phyloP scores from a whole-genome alignment of 1,284 basidiomycete species.

The Moniliophthora roreri region DNA sequence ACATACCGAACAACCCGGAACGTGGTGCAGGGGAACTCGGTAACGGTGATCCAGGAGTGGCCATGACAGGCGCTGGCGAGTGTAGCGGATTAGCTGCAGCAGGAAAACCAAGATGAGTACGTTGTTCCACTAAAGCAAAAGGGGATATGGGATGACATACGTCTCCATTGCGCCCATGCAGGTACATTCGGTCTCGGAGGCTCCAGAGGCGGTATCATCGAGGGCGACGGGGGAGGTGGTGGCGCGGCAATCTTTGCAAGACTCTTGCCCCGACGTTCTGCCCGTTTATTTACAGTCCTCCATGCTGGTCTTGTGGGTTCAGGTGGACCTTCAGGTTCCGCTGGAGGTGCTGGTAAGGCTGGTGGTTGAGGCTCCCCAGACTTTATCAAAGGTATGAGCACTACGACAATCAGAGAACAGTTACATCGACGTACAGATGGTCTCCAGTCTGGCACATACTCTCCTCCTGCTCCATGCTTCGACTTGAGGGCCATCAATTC shows the following conservation, averaged over 20 bases:
- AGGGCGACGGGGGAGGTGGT: slow-evolving; percentile 37
- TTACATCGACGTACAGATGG: neutral
- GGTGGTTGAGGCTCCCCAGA: slow-evolving; percentile 32
- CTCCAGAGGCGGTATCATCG: slow-evolving; percentile 38
- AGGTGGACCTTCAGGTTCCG: slow-evolving; percentile 33
- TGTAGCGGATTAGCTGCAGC: neutral
- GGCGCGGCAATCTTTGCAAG: slow-evolving; percentile 41
- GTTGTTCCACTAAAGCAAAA: neutral
- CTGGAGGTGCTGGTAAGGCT: slow-evolving; percentile 20
- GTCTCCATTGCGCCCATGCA: slow-evolving; percentile 77
- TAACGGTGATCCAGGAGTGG: neutral
- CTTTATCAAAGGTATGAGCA: slow-evolving; percentile 8
- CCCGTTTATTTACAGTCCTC: slow-evolving; percentile 65
- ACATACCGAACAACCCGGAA: slow-evolving; percentile 1
- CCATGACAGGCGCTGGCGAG: neutral
- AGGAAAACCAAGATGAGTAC: neutral
- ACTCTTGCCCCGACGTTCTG: slow-evolving; percentile 31
- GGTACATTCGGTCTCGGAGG: slow-evolving; percentile 53
- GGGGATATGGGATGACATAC: slow-evolving; percentile 32
- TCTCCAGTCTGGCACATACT: neutral
- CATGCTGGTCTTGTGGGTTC: slow-evolving; percentile 63
- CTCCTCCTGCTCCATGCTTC: neutral
- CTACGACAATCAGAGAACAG: slow-evolving; percentile 13
- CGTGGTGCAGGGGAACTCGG: neutral
- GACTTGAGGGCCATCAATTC: slow-evolving; percentile 15